A percentile compares a stretch with the other conserved stretches of the same genome.
phyloP scores from a whole-genome alignment of 192 early-diverging fungal genomes.

The Gamsiella multidivaricata region DNA sequence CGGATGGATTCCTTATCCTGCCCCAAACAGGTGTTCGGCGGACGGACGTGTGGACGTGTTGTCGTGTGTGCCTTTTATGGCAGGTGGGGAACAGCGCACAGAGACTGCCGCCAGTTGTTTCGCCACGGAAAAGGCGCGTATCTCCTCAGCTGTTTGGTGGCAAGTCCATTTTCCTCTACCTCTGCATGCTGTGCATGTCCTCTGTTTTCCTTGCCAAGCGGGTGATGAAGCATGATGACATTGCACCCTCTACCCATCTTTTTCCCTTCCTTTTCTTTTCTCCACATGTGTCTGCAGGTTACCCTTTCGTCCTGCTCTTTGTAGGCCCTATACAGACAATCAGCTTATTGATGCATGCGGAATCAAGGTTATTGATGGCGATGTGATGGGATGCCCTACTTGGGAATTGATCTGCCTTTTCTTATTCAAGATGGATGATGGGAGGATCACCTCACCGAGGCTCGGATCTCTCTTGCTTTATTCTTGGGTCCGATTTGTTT shows the following conservation, averaged over 20 bases:
- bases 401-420: no score
- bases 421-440: no score
- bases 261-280: background rate
- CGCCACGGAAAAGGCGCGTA: background rate
- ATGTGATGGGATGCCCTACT: no score
- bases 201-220: no score
- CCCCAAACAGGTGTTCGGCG: conserved; percentile 12
- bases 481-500: no score
- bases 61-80: no score
- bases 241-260: background rate
- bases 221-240: conserved; percentile 2
- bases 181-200: background rate
- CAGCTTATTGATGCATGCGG: no score
- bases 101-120: background rate
- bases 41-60: background rate
- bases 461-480: no score
- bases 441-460: no score
- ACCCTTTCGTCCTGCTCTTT: no score
- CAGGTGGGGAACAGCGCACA: background rate
- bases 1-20: background rate
- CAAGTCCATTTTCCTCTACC: background rate
- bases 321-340: background rate
- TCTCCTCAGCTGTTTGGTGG: conserved; percentile 30
- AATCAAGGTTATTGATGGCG: no score
- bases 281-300: no score